A percentile compares a stretch with the other conserved stretches of the same genome.
These are phyloP conservation scores for Coemansia sp. DNA, from an alignment of 192 early-diverging fungal genomes.

Conservation along the genomic window DNA sequence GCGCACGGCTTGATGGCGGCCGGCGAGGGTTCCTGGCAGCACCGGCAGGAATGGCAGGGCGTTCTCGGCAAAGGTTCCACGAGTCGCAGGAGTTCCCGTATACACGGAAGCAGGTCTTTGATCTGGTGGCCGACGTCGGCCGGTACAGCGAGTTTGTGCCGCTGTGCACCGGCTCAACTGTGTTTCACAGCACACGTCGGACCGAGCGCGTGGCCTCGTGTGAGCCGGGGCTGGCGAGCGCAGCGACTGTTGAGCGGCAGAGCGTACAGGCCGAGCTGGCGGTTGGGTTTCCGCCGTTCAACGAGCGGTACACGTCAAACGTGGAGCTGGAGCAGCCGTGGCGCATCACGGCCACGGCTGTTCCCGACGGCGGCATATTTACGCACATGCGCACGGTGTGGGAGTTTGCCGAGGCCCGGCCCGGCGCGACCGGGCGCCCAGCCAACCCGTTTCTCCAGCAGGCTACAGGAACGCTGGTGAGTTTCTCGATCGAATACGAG, in stretches of 20 bases:
- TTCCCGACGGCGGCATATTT: slow-evolving; percentile 41
- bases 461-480: slow-evolving; percentile 42
- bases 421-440: neutral
- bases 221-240: slow-evolving; percentile 1
- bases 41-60: slow-evolving; percentile 4
- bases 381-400: slow-evolving; percentile 38
- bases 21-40: slow-evolving; percentile 19
- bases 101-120: slow-evolving; percentile 72
- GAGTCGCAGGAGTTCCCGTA: slow-evolving; percentile 59
- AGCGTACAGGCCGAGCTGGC: slow-evolving; percentile 69
- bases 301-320: slow-evolving; percentile 74
- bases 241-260: slow-evolving; percentile 9
- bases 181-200: slow-evolving; percentile 21
- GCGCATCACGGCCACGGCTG: slow-evolving; percentile 57
- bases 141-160: slow-evolving; percentile 82
- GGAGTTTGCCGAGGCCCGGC: slow-evolving; percentile 18
- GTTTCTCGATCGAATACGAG: slow-evolving; percentile 79
- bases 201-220: neutral
- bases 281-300: slow-evolving; percentile 75
- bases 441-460: slow-evolving; percentile 3
- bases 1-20: neutral
- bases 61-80: slow-evolving; percentile 11
- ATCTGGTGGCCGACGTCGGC: slow-evolving; percentile 77
- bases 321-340: slow-evolving; percentile 66
- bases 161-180: slow-evolving; percentile 71